Percentiles rank a stretch among this genome's conserved stretches.
Evolutionary conservation across 257 asterid species (phyloP).

Genomic region (Coffea eugenioides): DNA sequence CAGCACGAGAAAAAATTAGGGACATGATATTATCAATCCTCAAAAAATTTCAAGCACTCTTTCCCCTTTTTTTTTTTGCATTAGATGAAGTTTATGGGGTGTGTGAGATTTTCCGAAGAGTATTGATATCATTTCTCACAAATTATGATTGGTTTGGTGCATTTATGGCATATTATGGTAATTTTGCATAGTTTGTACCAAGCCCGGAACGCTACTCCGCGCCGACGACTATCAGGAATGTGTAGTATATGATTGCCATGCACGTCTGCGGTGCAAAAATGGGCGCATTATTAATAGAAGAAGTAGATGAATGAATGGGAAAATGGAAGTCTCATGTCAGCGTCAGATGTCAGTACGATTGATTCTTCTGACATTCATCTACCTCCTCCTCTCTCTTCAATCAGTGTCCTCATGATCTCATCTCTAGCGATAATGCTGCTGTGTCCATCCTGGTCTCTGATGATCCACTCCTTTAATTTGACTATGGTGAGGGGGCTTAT

Average conservation of each 20-base stretch:
- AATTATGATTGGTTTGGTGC: no score
- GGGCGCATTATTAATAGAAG: not conserved
- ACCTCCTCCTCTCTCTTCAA: not conserved
- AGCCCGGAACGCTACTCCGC: no score
- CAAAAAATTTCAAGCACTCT: no score
- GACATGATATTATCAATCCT: no score
- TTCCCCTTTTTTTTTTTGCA: no score
- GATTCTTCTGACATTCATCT: slow-evolving; percentile 6
- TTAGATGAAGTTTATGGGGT: no score
- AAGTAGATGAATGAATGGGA: not conserved
- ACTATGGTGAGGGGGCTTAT: not conserved
- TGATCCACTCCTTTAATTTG: not conserved
- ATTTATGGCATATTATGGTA: no score
- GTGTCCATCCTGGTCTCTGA: not conserved
- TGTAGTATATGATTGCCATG: not conserved
- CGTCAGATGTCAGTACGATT: slow-evolving; percentile 11
- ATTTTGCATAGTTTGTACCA: no score
- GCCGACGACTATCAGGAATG: no score
- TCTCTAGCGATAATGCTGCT: not conserved
- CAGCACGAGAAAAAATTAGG: no score
- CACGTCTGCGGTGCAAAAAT: not conserved
- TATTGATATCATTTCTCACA: no score
- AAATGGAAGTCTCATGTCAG: not conserved
- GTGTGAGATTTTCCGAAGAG: no score
- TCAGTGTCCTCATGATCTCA: not conserved